Conservation (phyloP, 768 basidiomycete genomes). For the Suillus sp. region DNA sequence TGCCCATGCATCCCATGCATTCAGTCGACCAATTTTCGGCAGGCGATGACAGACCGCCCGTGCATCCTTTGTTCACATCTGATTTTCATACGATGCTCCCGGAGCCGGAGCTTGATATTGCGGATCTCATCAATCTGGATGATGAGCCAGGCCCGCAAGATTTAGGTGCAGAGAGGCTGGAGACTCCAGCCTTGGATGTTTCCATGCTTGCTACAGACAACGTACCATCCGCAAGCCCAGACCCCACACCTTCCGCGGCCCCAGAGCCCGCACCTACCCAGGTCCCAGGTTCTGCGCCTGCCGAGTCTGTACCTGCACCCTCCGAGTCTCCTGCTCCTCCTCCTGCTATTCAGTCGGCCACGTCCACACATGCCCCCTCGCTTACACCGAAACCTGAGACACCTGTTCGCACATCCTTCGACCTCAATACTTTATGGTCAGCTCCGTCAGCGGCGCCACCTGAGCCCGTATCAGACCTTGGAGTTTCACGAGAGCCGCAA, state of each 20-base stretch:
- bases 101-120: constrained; percentile 71
- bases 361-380: constrained; percentile 25
- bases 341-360: constrained; percentile 21
- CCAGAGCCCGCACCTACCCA: constrained; percentile 26
- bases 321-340: constrained; percentile 45
- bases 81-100: constrained; percentile 39
- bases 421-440: constrained; percentile 73
- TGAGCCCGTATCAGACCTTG: constrained; percentile 27
- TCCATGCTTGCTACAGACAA: constrained; percentile 14
- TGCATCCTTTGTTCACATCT: constrained; percentile 40
- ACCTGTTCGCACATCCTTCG: constrained; percentile 58
- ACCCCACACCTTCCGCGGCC: constrained; percentile 20
- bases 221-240: constrained; percentile 18
- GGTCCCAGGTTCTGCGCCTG: constrained; percentile 26
- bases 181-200: constrained; percentile 21
- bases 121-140: constrained; percentile 78
- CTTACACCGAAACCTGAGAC: constrained; percentile 43
- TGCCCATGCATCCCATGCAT: constrained; percentile 47
- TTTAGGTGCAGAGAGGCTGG: constrained; percentile 23
- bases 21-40: constrained; percentile 29
- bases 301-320: constrained; percentile 33
- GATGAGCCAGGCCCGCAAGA: constrained; percentile 52
- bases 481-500: constrained; percentile 29
- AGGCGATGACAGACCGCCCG: constrained; percentile 31
- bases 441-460: constrained; percentile 41